Percentiles rank a stretch among this genome's conserved stretches.
Conservation (phyloP, 176 grass and related monocot species). For the Zoysia japonica region DNA sequence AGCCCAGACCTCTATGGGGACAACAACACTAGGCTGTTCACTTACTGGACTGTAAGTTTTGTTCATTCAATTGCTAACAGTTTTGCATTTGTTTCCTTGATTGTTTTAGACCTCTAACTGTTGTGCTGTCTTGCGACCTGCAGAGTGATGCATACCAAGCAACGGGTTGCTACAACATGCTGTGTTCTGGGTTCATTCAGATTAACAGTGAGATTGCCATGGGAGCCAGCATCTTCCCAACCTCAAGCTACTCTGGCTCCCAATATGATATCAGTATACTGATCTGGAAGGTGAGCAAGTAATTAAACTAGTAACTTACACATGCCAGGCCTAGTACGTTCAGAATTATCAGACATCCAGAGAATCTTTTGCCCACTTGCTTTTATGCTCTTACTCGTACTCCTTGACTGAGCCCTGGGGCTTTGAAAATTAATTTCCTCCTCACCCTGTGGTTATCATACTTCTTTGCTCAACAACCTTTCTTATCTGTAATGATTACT, state of each 20-base stretch:
- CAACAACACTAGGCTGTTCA: slow-evolving; percentile 92
- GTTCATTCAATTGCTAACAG: background rate
- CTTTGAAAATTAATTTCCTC: slow-evolving; percentile 41
- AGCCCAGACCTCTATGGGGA: slow-evolving; percentile 89
- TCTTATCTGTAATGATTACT: slow-evolving; percentile 53
- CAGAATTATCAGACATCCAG: slow-evolving; percentile 39
- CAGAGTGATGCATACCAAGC: slow-evolving; percentile 90
- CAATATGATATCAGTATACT: slow-evolving; percentile 97
- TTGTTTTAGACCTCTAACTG: background rate
- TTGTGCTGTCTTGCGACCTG: background rate
- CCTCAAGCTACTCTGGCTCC: slow-evolving; percentile 69
- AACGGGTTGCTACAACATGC: slow-evolving; percentile 92
- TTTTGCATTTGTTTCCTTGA: background rate
- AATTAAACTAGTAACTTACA: slow-evolving; percentile 18
- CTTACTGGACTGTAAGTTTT: slow-evolving; percentile 87
- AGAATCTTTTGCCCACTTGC: slow-evolving; percentile 46
- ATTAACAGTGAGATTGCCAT: slow-evolving; percentile 85
- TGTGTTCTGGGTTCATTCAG: slow-evolving; percentile 93
- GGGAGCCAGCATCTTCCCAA: slow-evolving; percentile 81
- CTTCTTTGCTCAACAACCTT: slow-evolving; percentile 31
- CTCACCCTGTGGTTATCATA: slow-evolving; percentile 26
- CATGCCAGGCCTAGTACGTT: slow-evolving; percentile 35
- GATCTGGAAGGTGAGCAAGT: slow-evolving; percentile 84
- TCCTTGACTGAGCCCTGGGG: slow-evolving; percentile 38
- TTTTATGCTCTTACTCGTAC: slow-evolving; percentile 44